Evolutionary conservation across 495 filamentous ascomycete species (phyloP), one percentile per base, ranked within the genome.

Genomic region (Aspergillus mulundensis): DNA sequence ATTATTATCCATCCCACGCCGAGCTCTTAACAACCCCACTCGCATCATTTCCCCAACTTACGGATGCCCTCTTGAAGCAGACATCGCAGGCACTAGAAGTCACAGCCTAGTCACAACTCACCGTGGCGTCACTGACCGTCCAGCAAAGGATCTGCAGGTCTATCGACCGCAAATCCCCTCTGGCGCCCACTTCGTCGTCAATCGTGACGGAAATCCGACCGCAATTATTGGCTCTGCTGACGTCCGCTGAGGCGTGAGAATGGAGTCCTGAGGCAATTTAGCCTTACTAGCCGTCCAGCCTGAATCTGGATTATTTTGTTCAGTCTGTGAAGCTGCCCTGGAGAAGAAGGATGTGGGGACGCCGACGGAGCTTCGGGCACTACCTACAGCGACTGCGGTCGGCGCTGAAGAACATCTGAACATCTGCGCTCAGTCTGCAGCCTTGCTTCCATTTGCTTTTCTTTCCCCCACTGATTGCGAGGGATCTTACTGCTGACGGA

Each of bases 391-490:
- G 50, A 50, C 19, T 46, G 42, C 57, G 54, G 54, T 63, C 61
- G 61, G 61, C 61, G 50, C 50, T 54, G 54, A 57, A 51, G 61
- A 64, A 60, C 61, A 46, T 56, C 57, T 57, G 57, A 50, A 30
- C 39, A 45, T 20, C 56, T 18, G 44, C 42, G 19, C n/a, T n/a
- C 25, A 28, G 8, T 44, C 44, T 44, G 42, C 41, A 56, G 28
- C 28, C n/a, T 44, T 53, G 19, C 50, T 30, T 53, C 38, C 11
- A 16, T 25, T 14, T 50, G 19, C 19, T 40, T 25, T 50, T 34
- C 32, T 40, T 47, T 39, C 34, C 23, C 21, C 43, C 30, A n/a
- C 25, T 24, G 7, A 8, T 30, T 36, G 20, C 42, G 21, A 23
- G n/a, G n/a, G n/a, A 28, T 28, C 20, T 39, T 24, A 24, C 18